phyloP scores from a whole-genome alignment of 2,329 filamentous ascomycete species.

The Epichloe uncinata region DNA sequence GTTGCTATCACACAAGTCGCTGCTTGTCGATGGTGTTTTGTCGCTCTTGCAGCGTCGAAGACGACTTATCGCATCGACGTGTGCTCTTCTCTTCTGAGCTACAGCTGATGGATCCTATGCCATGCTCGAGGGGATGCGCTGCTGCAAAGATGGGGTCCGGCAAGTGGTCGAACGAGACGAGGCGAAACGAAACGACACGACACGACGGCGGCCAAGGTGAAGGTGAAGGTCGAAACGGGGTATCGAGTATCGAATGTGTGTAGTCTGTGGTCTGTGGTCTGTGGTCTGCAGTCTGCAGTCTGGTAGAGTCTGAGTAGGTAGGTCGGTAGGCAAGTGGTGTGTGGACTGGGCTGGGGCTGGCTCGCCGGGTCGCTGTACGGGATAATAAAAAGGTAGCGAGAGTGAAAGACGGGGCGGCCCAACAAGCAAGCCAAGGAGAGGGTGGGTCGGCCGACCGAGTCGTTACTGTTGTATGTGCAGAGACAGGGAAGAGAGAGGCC shows the following conservation, averaged over 20 bases:
- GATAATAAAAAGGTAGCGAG: not conserved
- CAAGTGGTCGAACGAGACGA: not conserved
- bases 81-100: not conserved
- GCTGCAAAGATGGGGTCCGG: not conserved
- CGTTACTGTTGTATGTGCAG: not conserved
- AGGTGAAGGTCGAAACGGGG: not conserved
- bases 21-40: not conserved
- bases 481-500: no score
- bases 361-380: not conserved
- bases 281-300: no score
- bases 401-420: not conserved
- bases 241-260: not conserved
- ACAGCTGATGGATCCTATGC: not conserved
- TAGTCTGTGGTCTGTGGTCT: not conserved
- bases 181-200: no score
- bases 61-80: not conserved
- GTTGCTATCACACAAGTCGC: not conserved
- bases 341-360: not conserved
- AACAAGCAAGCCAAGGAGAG: not conserved
- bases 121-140: not conserved
- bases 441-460: slow-evolving; percentile 3
- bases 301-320: no score
- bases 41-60: not conserved
- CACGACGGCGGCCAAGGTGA: not conserved
- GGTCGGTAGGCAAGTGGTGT: not conserved